Evolutionary conservation across 108 stramenopile genomes (phyloP), one percentile per base, ranked within the genome.

Genomic region (Mediolabrus comicus): DNA sequence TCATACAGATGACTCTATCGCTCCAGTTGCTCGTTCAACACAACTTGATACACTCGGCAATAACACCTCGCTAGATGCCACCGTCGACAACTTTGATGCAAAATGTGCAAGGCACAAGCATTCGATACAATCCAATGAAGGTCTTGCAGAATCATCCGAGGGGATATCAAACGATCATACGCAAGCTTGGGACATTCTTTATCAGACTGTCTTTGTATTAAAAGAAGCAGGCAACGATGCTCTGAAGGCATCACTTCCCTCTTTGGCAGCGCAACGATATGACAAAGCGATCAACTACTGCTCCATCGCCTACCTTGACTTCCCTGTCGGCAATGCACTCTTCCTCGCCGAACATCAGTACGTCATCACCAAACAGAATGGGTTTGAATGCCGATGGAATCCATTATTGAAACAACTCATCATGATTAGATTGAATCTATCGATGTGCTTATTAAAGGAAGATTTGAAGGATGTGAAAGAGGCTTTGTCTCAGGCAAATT

Each of bases 261-360:
- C 63, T 27, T 28, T 82, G 14, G 92, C 89, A 17, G 87, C 89
- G 9, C 59, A 73, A 9, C 80, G 84, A 13, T 93, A 90, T 62
- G 89, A 90, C 79, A 87, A 86, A 55, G 89, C 89, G 1, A 80
- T 93, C 52, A 75, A 69, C 43, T 93, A 90, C 72, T 88, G 87
- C 39, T 72, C 88, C 5, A 35, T 88, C 9, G 85, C 76, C 0
- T 87, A 72, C 36, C 81, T 89, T 61, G 65, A 71, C 9, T 84
- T 71, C 62, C 78, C 77, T 28, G 34, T 52, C 3, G 66, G 57
- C 0, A 79, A 79, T 16, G 4, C 62, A 60, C 53, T 41, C 30
- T 83, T 78, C 59, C 39, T 86, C 58, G 31, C 59, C 46, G 34
- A 66, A 12, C 79, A 78, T 39, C 75, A 77, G 26, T 7, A 49